Conservation (phyloP, 148 eudicot genomes). For the Fallopia convolvulus region DNA sequence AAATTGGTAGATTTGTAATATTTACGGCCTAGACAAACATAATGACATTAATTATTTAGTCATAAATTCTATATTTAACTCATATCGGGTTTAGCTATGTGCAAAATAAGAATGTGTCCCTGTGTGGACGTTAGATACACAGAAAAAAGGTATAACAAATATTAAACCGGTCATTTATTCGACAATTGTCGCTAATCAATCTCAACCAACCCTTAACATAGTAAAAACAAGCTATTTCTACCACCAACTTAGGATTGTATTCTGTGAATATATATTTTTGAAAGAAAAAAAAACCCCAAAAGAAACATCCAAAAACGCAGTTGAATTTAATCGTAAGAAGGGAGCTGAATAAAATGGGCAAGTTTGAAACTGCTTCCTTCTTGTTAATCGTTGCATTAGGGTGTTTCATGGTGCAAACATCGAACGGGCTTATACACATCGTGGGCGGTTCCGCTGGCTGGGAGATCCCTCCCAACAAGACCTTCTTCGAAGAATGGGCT, state of each 20-base stretch:
- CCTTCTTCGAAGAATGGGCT: constrained; percentile 46
- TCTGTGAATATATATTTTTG: background rate
- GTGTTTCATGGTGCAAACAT: constrained; percentile 22
- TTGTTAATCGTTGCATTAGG: constrained; percentile 5
- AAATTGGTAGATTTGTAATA: no score
- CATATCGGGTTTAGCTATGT: background rate
- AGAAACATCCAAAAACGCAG: background rate
- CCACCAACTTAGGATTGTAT: background rate
- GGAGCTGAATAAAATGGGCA: constrained; percentile 10
- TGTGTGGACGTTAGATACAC: background rate
- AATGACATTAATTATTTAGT: no score
- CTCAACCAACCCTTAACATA: background rate
- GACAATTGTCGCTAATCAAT: background rate
- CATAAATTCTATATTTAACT: background rate
- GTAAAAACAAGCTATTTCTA: constrained; percentile 3
- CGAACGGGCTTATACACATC: constrained; percentile 34
- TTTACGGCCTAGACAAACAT: no score
- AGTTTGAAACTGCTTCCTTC: constrained; percentile 10
- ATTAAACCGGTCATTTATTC: no score
- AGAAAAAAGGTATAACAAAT: background rate
- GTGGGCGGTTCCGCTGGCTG: constrained; percentile 51
- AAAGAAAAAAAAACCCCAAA: background rate
- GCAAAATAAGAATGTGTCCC: no score
- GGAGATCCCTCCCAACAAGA: constrained; percentile 39
- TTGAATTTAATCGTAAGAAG: background rate